Conservation (phyloP, 2,329 filamentous ascomycete genomes). For the Parastagonospora avenae region DNA sequence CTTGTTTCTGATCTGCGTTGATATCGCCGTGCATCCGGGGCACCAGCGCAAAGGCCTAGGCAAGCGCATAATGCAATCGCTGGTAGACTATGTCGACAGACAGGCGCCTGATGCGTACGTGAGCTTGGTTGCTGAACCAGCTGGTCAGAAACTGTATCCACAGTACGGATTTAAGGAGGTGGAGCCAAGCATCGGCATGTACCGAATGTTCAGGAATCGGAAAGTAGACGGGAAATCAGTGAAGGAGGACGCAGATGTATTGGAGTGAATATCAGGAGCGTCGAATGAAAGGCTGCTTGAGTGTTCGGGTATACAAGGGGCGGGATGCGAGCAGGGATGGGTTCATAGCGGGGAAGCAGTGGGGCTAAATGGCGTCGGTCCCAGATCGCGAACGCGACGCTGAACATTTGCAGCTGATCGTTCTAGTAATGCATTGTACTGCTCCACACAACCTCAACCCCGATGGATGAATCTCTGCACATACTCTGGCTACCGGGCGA, state of each 20-base stretch:
- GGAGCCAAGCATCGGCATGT: slow-evolving; percentile 39
- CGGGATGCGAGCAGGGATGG: too few relatives aligned
- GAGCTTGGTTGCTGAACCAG: slow-evolving; percentile 53
- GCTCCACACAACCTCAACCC: neutral
- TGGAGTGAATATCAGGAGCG: neutral
- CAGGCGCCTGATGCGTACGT: slow-evolving; percentile 53
- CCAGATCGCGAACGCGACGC: too few relatives aligned
- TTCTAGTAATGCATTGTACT: too few relatives aligned
- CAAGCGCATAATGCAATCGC: slow-evolving; percentile 50
- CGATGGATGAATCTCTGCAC: neutral
- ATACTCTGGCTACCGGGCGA: neutral
- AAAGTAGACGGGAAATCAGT: slow-evolving; percentile 11
- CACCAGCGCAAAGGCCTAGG: slow-evolving; percentile 57
- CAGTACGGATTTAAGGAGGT: slow-evolving; percentile 55
- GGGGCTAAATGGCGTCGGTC: neutral
- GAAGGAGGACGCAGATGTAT: neutral
- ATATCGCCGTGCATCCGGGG: slow-evolving; percentile 57
- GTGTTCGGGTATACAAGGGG: too few relatives aligned
- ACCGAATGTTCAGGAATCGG: slow-evolving; percentile 23
- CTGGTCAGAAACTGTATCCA: slow-evolving; percentile 53
- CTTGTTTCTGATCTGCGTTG: slow-evolving; percentile 58
- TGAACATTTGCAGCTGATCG: too few relatives aligned
- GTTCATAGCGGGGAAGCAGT: too few relatives aligned
- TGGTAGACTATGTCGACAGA: slow-evolving; percentile 50
- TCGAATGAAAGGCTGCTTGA: too few relatives aligned